These are phyloP conservation scores for Pichia sp. DNA, from an alignment of 1,139 yeast genomes.

Conservation along the genomic window DNA sequence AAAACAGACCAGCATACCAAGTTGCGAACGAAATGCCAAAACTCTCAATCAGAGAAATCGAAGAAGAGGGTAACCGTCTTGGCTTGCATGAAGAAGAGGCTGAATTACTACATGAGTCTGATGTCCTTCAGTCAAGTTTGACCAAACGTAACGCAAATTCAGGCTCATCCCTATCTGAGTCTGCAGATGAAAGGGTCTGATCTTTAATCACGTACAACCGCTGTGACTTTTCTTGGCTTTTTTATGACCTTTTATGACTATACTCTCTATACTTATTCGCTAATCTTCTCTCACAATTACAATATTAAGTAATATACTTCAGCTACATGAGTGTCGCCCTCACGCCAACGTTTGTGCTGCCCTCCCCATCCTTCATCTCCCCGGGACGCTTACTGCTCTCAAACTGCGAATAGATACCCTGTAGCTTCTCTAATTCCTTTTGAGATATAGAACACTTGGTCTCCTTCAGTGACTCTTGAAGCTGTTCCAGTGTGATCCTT, in stretches of 20 bases:
- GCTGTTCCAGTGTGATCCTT: slow-evolving; percentile 45
- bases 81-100: slow-evolving; percentile 40
- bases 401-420: slow-evolving; percentile 63
- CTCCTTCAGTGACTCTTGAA: slow-evolving; percentile 58
- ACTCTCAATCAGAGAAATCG: slow-evolving; percentile 38
- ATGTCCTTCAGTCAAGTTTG: no score
- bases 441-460: slow-evolving; percentile 84
- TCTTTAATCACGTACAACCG: neutral
- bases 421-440: slow-evolving; percentile 59
- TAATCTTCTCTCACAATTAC: neutral
- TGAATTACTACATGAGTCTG: neutral
- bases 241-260: neutral
- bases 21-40: slow-evolving; percentile 47
- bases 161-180: no score
- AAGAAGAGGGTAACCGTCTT: slow-evolving; percentile 39
- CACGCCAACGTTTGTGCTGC: slow-evolving; percentile 81
- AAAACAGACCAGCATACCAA: slow-evolving; percentile 41
- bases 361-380: slow-evolving; percentile 80
- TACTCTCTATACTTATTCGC: neutral
- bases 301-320: no score
- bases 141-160: no score
- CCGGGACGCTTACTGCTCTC: slow-evolving; percentile 71
- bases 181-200: no score
- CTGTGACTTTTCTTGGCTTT: neutral
- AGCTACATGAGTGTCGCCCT: slow-evolving; percentile 39